These are phyloP conservation scores for Pneumocystis carinii DNA, from an alignment of 1,139 yeast genomes.

Conservation along the genomic window DNA sequence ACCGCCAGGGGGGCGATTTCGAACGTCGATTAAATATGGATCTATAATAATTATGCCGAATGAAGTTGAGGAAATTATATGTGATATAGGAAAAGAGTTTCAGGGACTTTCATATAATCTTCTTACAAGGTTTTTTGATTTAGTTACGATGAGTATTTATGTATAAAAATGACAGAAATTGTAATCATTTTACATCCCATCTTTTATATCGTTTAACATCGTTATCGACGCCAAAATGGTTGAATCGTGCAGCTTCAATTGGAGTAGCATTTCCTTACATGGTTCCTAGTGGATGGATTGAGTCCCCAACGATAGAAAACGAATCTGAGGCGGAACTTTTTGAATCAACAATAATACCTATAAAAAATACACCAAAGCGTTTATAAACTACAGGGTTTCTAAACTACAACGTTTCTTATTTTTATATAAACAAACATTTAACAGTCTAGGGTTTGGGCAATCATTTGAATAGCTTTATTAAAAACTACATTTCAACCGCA, in stretches of 20 bases:
- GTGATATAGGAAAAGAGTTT: conserved; percentile 1
- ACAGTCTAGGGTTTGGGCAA: too few relatives aligned
- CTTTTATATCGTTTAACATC: neutral
- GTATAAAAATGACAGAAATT: neutral
- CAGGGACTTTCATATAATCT: conserved; percentile 3
- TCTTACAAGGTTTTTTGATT: neutral
- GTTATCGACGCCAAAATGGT: conserved; percentile 6
- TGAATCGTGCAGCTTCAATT: conserved; percentile 10
- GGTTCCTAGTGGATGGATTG: conserved; percentile 1
- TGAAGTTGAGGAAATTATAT: neutral
- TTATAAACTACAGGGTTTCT: too few relatives aligned
- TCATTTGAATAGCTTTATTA: too few relatives aligned
- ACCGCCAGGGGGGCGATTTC: conserved; percentile 2
- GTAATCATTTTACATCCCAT: conserved; percentile 5
- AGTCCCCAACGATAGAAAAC: neutral
- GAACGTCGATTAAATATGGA: conserved; percentile 2
- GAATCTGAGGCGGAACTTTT: neutral
- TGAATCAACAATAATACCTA: neutral
- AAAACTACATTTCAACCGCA: too few relatives aligned
- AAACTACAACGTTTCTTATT: too few relatives aligned
- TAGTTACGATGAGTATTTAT: neutral
- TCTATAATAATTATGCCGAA: conserved; percentile 1
- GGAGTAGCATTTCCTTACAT: conserved; percentile 5
- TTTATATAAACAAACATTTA: too few relatives aligned
- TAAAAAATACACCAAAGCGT: neutral